Base-by-base conservation (phyloP, 148 eudicot species). In the Cornus florida region DNA sequence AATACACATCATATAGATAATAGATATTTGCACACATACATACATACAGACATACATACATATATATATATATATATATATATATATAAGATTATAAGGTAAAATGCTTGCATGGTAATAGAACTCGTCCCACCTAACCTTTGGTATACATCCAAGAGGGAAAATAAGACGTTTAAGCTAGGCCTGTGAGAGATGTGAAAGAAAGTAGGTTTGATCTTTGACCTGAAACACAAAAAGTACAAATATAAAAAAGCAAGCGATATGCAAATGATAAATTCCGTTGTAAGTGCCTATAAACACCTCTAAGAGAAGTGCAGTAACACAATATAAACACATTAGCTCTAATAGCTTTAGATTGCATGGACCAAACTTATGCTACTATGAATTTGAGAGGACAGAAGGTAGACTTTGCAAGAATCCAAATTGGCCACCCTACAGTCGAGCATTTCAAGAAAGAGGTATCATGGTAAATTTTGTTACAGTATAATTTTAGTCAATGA, bases 121-220 rank as follows among this genome's bases (percentile, higher is more conserved):
- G 46, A 35, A 79, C 56, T 67, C 7, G 33, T 75, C 73, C 60
- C 22, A 19, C 80, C 84, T 23, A 78, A 96, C 99, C 99, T 96
- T 96, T 68, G 93, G 83, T 22, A 90, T 83, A 84, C 89, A 86
- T 70, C 98, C 99, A 43, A 96, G 92, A 79, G 99, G 99, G 73
- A 96, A 92, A 43, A 96, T 77, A 75, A 96, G 90, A 20, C 94
- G 85, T 75, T 86, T 92, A 57, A 96, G 97, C 88, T 96, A 97
- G 69, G 86, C 72, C 84, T 93, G 98, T 69, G 95, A 93, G 69
- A 96, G 98, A 87, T 93, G 94, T 17, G 99, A 96, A 68, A 96
- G 93, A 72, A 96, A 96, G 83, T 96, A 96, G 7, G 99, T 96
- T 84, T 96, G 99, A 87, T 96, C 99, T 90, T 96, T 96, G 60